These are phyloP conservation scores for Hippophae rhamnoides DNA, from an alignment of 306 rosid species.

Conservation along the genomic window DNA sequence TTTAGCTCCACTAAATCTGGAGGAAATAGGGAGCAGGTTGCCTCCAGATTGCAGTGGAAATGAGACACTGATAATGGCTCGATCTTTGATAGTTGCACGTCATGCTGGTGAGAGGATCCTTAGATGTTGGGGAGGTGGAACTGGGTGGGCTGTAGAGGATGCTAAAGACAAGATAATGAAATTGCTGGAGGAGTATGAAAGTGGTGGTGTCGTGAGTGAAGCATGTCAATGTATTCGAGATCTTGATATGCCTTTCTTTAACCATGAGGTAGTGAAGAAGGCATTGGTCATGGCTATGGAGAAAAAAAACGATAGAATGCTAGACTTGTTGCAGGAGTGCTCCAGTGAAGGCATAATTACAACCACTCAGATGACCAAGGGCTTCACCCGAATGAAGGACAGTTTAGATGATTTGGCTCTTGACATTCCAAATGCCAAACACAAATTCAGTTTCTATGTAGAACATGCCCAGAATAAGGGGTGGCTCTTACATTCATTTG, in stretches of 20 bases:
- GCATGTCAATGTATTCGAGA: slow-evolving; percentile 96
- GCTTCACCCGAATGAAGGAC: slow-evolving; percentile 78
- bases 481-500: slow-evolving; percentile 68
- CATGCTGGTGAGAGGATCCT: slow-evolving; percentile 95
- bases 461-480: slow-evolving; percentile 63
- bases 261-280: slow-evolving; percentile 98
- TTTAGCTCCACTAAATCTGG: slow-evolving; percentile 80
- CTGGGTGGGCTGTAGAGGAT: slow-evolving; percentile 99
- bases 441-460: slow-evolving; percentile 62
- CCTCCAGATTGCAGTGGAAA: slow-evolving; percentile 59
- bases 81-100: slow-evolving; percentile 70
- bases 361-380: slow-evolving; percentile 83
- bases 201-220: slow-evolving; percentile 76
- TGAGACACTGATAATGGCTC: slow-evolving; percentile 80
- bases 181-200: slow-evolving; percentile 91
- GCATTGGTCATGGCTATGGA: slow-evolving; percentile 98
- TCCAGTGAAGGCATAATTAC: slow-evolving; percentile 84
- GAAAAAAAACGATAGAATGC: slow-evolving; percentile 86
- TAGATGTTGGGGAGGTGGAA: slow-evolving; percentile 99
- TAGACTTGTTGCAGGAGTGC: slow-evolving; percentile 79
- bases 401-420: slow-evolving; percentile 90
- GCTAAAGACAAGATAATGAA: slow-evolving; percentile 94
- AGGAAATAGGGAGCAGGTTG: slow-evolving; percentile 65
- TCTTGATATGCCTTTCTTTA: slow-evolving; percentile 90
- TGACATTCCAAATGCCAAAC: slow-evolving; percentile 79